These are phyloP conservation scores for Apiospora saccharicola DNA, from an alignment of 2,329 filamentous ascomycete genomes.

Conservation along the genomic window DNA sequence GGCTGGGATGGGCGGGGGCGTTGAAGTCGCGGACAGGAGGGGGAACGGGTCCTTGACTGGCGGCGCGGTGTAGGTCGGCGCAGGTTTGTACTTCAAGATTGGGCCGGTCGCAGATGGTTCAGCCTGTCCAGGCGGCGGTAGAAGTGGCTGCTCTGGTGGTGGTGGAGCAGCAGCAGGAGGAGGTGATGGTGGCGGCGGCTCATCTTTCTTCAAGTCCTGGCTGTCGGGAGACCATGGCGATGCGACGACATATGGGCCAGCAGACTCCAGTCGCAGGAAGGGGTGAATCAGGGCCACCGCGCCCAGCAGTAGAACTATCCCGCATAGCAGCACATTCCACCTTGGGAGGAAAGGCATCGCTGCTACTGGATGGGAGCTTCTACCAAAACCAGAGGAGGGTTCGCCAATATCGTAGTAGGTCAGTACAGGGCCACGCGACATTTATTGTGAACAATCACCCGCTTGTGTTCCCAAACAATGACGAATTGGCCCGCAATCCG, in stretches of 20 bases:
- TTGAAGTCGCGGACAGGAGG: constrained; percentile 42
- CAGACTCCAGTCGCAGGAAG: background rate
- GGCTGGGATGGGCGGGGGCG: constrained; percentile 48
- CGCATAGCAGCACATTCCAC: background rate
- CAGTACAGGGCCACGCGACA: background rate
- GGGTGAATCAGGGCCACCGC: background rate
- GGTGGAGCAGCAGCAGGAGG: no score
- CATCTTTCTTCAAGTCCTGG: background rate
- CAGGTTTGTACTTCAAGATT: constrained; percentile 40
- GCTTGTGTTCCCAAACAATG: background rate
- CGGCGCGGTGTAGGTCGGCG: constrained; percentile 44
- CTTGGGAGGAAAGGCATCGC: background rate
- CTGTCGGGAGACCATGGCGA: background rate
- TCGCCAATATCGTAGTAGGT: background rate
- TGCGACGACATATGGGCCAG: background rate
- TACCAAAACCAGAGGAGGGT: background rate
- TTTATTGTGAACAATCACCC: background rate
- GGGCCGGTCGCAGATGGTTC: no score
- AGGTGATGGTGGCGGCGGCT: background rate
- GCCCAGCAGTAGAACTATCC: background rate
- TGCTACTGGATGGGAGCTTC: background rate
- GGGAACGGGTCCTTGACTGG: constrained; percentile 53
- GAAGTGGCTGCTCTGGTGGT: background rate
- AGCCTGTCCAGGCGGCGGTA: background rate
- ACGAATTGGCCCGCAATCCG: background rate